Percentiles rank a stretch among this genome's conserved stretches.
These are phyloP conservation scores for Lactarius quietus DNA, from an alignment of 768 basidiomycete genomes.

Conservation along the genomic window DNA sequence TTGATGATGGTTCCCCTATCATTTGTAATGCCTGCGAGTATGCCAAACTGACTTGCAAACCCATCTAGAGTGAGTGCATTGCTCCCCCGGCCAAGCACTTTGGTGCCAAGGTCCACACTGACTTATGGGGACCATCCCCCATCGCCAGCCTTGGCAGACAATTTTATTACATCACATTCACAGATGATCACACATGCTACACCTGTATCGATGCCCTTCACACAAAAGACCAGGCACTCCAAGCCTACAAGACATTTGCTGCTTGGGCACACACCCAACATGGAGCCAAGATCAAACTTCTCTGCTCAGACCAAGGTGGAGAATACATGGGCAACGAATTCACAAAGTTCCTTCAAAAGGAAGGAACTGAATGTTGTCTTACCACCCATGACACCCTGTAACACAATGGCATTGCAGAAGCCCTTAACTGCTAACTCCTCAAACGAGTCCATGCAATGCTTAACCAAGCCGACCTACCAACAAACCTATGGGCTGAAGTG, in stretches of 20 bases:
- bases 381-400: background rate
- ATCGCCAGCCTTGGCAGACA: background rate
- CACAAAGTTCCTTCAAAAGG: background rate
- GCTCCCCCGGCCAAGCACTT: background rate
- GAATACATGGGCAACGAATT: background rate
- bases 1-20: conserved; percentile 13
- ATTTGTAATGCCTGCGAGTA: conserved; percentile 36
- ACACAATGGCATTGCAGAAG: background rate
- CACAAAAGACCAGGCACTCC: background rate
- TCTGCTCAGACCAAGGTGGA: background rate
- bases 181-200: background rate
- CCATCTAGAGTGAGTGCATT: background rate
- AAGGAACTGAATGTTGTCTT: background rate
- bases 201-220: background rate
- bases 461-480: conserved; percentile 16
- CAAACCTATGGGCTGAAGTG: conserved; percentile 31
- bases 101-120: background rate
- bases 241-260: background rate
- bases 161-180: background rate
- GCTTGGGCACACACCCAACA: background rate
- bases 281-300: background rate
- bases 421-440: background rate
- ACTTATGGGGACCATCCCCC: conserved; percentile 9
- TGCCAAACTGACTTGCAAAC: background rate
- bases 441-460: background rate